Percentiles rank a stretch among this genome's conserved stretches.
phyloP scores from a whole-genome alignment of 202 grass and related monocot genomes.

The Panicum virgatum region DNA sequence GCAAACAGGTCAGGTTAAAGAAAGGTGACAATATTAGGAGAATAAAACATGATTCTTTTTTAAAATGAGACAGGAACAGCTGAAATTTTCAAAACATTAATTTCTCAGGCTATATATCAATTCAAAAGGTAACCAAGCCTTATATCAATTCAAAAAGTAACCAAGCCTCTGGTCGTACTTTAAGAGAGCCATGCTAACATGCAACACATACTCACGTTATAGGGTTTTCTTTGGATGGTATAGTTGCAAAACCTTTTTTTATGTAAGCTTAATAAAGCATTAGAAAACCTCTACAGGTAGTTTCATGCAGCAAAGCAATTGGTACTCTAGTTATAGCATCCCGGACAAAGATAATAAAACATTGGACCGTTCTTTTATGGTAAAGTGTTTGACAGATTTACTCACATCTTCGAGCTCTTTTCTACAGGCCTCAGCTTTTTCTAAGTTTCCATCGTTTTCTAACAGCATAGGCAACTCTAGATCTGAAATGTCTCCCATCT shows the following conservation, averaged over 20 bases:
- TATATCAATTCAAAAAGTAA: too few relatives aligned
- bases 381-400: slow-evolving; percentile 39
- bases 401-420: slow-evolving; percentile 96
- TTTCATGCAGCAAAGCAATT: background rate
- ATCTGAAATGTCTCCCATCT: slow-evolving; percentile 58
- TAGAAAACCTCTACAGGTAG: background rate
- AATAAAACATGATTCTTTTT: background rate
- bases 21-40: background rate
- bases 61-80: background rate
- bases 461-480: slow-evolving; percentile 67
- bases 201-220: background rate
- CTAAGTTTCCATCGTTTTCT: slow-evolving; percentile 80
- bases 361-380: slow-evolving; percentile 19
- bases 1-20: background rate
- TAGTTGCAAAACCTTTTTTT: background rate
- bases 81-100: slow-evolving; percentile 4
- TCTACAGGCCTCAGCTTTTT: slow-evolving; percentile 84
- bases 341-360: slow-evolving; percentile 9
- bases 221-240: background rate
- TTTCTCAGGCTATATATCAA: slow-evolving; percentile 12
- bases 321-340: slow-evolving; percentile 9
- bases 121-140: slow-evolving; percentile 24
- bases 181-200: slow-evolving; percentile 30
- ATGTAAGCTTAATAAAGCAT: slow-evolving; percentile 1
- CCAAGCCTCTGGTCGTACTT: too few relatives aligned